These are phyloP conservation scores for Hygrophorus russula DNA, from an alignment of 768 basidiomycete species.

Conservation along the genomic window DNA sequence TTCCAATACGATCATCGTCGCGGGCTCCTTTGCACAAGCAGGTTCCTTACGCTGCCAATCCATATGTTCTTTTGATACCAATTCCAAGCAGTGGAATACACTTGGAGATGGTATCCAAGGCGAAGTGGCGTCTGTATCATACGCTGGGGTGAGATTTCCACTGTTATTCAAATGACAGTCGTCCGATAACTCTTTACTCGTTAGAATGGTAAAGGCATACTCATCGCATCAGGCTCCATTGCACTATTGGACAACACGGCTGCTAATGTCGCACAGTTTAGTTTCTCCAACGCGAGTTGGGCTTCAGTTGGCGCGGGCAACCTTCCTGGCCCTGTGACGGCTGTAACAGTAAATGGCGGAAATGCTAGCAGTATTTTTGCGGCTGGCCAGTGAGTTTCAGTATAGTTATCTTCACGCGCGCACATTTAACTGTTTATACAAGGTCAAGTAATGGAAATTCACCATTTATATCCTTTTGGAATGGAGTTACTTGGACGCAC, in stretches of 20 bases:
- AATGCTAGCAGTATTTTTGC: slow-evolving; percentile 82
- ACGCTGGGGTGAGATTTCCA: slow-evolving; percentile 59
- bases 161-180: not conserved
- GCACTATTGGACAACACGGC: slow-evolving; percentile 48
- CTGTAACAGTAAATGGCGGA: slow-evolving; percentile 72
- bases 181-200: slow-evolving; percentile 6
- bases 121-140: slow-evolving; percentile 65
- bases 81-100: slow-evolving; percentile 63
- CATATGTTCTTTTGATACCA: slow-evolving; percentile 67
- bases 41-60: slow-evolving; percentile 65
- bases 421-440: slow-evolving; percentile 5
- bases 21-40: slow-evolving; percentile 77
- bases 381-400: slow-evolving; percentile 62
- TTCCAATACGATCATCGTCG: slow-evolving; percentile 59
- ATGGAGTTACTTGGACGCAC: slow-evolving; percentile 66
- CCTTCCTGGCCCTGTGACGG: slow-evolving; percentile 85
- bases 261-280: slow-evolving; percentile 66
- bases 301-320: slow-evolving; percentile 46
- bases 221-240: slow-evolving; percentile 78
- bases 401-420: not conserved
- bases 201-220: slow-evolving; percentile 52
- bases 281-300: slow-evolving; percentile 70
- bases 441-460: slow-evolving; percentile 48
- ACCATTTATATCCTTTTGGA: slow-evolving; percentile 76
- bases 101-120: slow-evolving; percentile 78